These are phyloP conservation scores for Aureobasidium sp. DNA, from an alignment of 2,329 filamentous ascomycete species.

Conservation along the genomic window DNA sequence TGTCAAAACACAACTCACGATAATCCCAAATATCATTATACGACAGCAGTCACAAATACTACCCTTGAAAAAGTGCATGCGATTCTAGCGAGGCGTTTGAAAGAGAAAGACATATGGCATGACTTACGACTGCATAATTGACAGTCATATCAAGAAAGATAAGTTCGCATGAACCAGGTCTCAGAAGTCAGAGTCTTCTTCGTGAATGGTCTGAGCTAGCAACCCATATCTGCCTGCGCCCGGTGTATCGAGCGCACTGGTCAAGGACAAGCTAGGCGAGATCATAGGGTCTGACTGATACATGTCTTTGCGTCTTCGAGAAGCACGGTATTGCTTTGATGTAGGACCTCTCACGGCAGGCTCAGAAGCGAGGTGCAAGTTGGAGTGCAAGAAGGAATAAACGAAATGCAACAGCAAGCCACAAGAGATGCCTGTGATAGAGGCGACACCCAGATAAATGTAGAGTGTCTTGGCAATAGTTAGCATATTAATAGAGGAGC, in stretches of 20 bases:
- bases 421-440: conserved; percentile 55
- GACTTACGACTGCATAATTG: conserved; percentile 1
- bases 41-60: no score
- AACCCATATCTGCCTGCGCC: conserved; percentile 39
- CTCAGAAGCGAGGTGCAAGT: conserved; percentile 15
- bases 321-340: conserved; percentile 25
- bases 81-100: conserved; percentile 13
- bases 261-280: conserved; percentile 13
- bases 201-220: conserved; percentile 59
- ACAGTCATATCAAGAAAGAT: no score
- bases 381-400: conserved; percentile 41
- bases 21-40: no score
- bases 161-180: neutral
- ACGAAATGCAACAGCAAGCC: conserved; percentile 52
- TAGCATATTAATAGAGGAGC: conserved; percentile 20
- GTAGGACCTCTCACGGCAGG: conserved; percentile 16
- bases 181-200: conserved; percentile 51
- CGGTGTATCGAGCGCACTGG: conserved; percentile 22
- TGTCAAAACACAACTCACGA: no score
- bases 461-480: conserved; percentile 33
- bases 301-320: conserved; percentile 17
- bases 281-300: conserved; percentile 6
- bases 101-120: neutral
- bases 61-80: neutral
- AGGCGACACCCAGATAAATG: conserved; percentile 56